A percentile compares a stretch with the other conserved stretches of the same genome.
These are phyloP conservation scores for Cornus suecica DNA, from an alignment of 148 eudicot genomes.

Conservation along the genomic window DNA sequence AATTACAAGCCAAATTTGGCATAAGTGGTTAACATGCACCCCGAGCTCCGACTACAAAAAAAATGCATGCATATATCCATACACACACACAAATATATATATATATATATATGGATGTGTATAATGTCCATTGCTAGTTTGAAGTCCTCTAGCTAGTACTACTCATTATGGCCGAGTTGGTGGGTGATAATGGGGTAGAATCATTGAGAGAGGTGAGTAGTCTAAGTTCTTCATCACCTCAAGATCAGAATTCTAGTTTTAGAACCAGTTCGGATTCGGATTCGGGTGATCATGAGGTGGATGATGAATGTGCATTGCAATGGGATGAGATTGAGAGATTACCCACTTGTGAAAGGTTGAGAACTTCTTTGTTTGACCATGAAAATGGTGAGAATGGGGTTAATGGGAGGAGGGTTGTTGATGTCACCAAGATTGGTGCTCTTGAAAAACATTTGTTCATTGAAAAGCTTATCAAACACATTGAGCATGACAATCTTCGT, in stretches of 20 bases:
- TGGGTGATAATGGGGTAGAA: constrained; percentile 34
- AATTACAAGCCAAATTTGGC: too few relatives aligned
- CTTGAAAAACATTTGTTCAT: constrained; percentile 63
- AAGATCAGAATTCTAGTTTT: not conserved
- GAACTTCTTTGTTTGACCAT: constrained; percentile 59
- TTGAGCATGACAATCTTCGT: constrained; percentile 74
- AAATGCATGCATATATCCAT: too few relatives aligned
- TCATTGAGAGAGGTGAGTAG: constrained; percentile 44
- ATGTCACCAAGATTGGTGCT: constrained; percentile 69
- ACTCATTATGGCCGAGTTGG: constrained; percentile 35
- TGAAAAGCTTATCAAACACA: constrained; percentile 75
- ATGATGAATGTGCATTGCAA: constrained; percentile 36
- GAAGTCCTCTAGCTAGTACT: too few relatives aligned
- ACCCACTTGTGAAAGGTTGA: constrained; percentile 67
- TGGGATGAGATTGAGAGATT: constrained; percentile 71
- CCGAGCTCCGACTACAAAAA: too few relatives aligned
- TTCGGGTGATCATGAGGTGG: constrained; percentile 25
- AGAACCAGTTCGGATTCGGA: constrained; percentile 29
- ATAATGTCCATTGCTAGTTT: too few relatives aligned
- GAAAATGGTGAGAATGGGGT: constrained; percentile 25
- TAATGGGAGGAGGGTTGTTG: constrained; percentile 47
- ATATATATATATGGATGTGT: too few relatives aligned
- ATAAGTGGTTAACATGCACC: too few relatives aligned
- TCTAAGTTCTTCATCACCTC: constrained; percentile 36
- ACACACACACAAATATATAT: too few relatives aligned